These are phyloP conservation scores for Elasticomyces elasticus DNA, from an alignment of 495 filamentous ascomycete genomes.

Conservation along the genomic window DNA sequence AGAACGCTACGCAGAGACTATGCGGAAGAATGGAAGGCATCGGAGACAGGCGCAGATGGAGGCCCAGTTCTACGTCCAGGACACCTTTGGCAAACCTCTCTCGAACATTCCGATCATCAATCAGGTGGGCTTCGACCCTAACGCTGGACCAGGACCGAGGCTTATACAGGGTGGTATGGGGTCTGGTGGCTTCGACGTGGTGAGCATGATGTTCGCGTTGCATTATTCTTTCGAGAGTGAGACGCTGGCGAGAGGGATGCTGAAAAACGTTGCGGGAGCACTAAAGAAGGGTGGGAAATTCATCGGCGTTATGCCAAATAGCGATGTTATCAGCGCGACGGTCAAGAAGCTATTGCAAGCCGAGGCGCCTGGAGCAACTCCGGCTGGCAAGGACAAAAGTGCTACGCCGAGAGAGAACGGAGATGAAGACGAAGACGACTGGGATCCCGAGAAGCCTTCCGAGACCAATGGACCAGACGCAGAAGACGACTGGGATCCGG, in stretches of 20 bases:
- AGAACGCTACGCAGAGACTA: slow-evolving; percentile 70
- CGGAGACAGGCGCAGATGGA: slow-evolving; percentile 55
- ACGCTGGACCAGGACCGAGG: slow-evolving; percentile 49
- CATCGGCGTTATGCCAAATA: slow-evolving; percentile 86
- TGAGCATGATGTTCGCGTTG: slow-evolving; percentile 98
- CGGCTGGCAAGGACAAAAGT: slow-evolving; percentile 25
- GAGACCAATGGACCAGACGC: slow-evolving; percentile 6
- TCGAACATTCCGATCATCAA: slow-evolving; percentile 66
- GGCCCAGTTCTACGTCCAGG: slow-evolving; percentile 74
- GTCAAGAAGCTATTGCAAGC: slow-evolving; percentile 34
- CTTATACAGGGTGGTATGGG: slow-evolving; percentile 45
- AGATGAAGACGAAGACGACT: slow-evolving; percentile 14
- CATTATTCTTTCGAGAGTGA: slow-evolving; percentile 95
- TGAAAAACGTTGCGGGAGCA: slow-evolving; percentile 79
- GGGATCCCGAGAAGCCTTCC: slow-evolving; percentile 24
- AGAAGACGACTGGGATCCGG: slow-evolving; percentile 31
- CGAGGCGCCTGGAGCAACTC: slow-evolving; percentile 23
- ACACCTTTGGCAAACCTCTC: slow-evolving; percentile 77
- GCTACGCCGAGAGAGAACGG: slow-evolving; percentile 24
- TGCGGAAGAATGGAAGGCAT: slow-evolving; percentile 26
- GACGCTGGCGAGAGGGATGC: slow-evolving; percentile 78
- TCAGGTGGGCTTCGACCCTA: slow-evolving; percentile 72
- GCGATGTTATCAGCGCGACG: slow-evolving; percentile 67
- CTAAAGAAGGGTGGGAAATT: slow-evolving; percentile 91
- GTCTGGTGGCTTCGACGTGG: slow-evolving; percentile 71